Evolutionary conservation across 192 early-diverging fungal genomes (phyloP), one percentile per base, ranked within the genome.

Genomic region (Coemansia sp.): DNA sequence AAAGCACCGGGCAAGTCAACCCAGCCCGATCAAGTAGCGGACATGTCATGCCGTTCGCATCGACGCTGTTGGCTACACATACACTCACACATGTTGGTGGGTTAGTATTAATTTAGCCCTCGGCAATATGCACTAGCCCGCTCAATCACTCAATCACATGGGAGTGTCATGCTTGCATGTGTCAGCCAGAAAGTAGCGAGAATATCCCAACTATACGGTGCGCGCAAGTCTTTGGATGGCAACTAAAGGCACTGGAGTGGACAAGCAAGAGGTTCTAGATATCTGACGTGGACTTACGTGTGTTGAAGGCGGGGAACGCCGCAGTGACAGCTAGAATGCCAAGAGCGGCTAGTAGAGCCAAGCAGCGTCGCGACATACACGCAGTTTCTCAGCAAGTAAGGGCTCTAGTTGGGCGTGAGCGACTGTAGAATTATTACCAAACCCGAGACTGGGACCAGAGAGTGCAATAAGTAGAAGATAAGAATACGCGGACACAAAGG

Each of bases 1-100:
- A 88, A 14, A 88, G 60, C 2, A 74, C 31, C 1, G 88, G 88
- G 58, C 88, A 89, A 0, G 13, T 45, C 18, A 87, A 46, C 36
- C 85, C 79, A 14, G 53, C 60, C 14, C 80, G 68, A 24, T 81
- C 73, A 21, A 72, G 55, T 59, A 89, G 66, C 10, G 85, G 86
- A 53, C 88, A 89, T 0, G 43, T 37, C 31, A 85, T 69, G 9
- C 85, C 84, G 9, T 77, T 31, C 26, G 61, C 83, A 45, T 86
- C 85, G 3, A 77, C 64, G 69, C 75, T 75, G 71, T 87, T 88
- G 18, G 80, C 68, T 70, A 70, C 35, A 50, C 23, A 26, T 16
- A 35, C 40, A 40, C 4, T 43, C 40, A 20, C 43, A 45, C 43
- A 20, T 45, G 2, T 45, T n/a, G 8, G 9, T 5, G 42, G 43